These are phyloP conservation scores for Yamadazyma sp. DNA, from an alignment of 805 yeast species.

Conservation along the genomic window DNA sequence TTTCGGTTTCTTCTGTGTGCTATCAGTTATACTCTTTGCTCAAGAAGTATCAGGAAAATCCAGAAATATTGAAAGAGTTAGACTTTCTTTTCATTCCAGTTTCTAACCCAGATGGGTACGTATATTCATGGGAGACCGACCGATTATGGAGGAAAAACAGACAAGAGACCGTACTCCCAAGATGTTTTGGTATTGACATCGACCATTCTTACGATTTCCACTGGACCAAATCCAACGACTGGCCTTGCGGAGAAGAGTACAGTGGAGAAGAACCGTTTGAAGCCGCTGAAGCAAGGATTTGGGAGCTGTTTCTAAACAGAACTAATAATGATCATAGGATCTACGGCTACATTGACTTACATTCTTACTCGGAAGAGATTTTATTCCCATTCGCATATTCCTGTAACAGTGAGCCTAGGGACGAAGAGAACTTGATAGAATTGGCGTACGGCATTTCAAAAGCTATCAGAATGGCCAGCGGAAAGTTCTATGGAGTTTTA, in stretches of 20 bases:
- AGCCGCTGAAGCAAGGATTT: constrained; percentile 39
- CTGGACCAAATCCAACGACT: constrained; percentile 59
- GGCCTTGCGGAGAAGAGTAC: constrained; percentile 83
- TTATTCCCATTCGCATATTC: constrained; percentile 82
- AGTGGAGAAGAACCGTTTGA: constrained; percentile 73
- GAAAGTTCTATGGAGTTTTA: constrained; percentile 64
- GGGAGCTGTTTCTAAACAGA: constrained; percentile 38
- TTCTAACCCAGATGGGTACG: constrained; percentile 89
- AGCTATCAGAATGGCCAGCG: constrained; percentile 62
- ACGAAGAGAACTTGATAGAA: constrained; percentile 77
- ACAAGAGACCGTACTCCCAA: constrained; percentile 61
- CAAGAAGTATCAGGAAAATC: constrained; percentile 29
- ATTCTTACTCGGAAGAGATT: constrained; percentile 82
- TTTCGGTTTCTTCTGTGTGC: constrained; percentile 68
- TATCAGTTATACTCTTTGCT: constrained; percentile 46
- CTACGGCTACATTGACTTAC: constrained; percentile 78
- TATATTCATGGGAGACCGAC: constrained; percentile 74
- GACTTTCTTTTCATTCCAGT: constrained; percentile 82
- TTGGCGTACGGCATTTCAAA: constrained; percentile 79
- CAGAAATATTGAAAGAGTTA: constrained; percentile 46
- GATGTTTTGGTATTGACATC: constrained; percentile 81
- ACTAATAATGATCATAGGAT: constrained; percentile 58
- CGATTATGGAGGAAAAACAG: constrained; percentile 88
- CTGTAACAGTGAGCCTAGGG: constrained; percentile 71
- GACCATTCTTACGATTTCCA: constrained; percentile 81